Evolutionary conservation across 176 grass and related monocot species (phyloP).

Genomic region (Elaeis guineensis): DNA sequence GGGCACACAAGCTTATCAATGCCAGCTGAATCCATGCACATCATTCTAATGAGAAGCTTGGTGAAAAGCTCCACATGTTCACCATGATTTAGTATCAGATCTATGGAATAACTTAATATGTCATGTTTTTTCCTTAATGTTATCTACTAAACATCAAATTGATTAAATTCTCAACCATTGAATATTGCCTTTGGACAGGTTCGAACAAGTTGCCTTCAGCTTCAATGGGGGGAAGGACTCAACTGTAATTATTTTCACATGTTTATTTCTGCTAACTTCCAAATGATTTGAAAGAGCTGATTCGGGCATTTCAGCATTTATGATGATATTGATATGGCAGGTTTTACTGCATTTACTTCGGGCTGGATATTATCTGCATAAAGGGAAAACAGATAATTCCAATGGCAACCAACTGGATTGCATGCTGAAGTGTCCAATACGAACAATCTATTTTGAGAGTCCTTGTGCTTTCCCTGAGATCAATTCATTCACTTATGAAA

Average conservation of each 20-base stretch:
- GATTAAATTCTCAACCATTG: neutral
- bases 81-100: no score
- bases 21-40: no score
- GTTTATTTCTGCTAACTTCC: conserved; percentile 16
- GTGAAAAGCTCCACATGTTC: no score
- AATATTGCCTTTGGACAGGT: conserved; percentile 42
- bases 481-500: conserved; percentile 93
- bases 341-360: conserved; percentile 94
- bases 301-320: neutral
- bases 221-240: conserved; percentile 99
- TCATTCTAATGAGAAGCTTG: no score
- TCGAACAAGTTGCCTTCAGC: conserved; percentile 92
- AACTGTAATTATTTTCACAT: conserved; percentile 57
- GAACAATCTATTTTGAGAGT: conserved; percentile 95
- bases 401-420: conserved; percentile 29
- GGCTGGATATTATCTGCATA: conserved; percentile 90
- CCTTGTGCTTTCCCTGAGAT: conserved; percentile 92
- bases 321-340: conserved; percentile 23
- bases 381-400: conserved; percentile 26
- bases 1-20: no score
- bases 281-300: conserved; percentile 5
- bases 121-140: no score
- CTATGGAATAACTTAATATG: no score
- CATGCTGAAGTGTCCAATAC: conserved; percentile 69
- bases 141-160: no score